phyloP scores from a whole-genome alignment of 345 rosid species.

The Toxicodendron radicans region DNA sequence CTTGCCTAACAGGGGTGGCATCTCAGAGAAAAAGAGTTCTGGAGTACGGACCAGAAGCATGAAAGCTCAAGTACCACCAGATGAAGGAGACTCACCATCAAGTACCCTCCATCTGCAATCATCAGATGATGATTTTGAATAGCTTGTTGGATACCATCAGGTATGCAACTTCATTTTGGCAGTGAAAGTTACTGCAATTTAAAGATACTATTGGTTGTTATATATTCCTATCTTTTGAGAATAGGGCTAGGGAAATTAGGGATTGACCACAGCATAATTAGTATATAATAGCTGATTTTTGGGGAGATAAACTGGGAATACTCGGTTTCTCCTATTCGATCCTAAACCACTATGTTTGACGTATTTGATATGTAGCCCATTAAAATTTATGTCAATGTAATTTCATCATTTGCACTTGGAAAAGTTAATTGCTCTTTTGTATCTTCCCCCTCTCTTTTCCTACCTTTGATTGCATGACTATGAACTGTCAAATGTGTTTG shows the following conservation, averaged over 20 bases:
- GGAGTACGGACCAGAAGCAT: not conserved
- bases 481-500: not conserved
- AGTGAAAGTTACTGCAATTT: not conserved
- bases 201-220: not conserved
- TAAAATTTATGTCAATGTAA: not conserved
- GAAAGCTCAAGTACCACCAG: not conserved
- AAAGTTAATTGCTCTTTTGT: not conserved
- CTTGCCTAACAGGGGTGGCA: not conserved
- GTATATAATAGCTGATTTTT: not conserved
- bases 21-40: not conserved
- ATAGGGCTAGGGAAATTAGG: not conserved
- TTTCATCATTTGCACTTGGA: not conserved
- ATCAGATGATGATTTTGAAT: conserved; percentile 27
- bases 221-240: not conserved
- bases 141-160: not conserved
- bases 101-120: conserved; percentile 28
- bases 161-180: not conserved
- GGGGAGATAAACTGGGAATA: not conserved
- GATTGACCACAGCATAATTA: not conserved
- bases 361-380: not conserved
- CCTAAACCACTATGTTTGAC: not conserved
- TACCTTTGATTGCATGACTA: not conserved
- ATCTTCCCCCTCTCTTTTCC: not conserved
- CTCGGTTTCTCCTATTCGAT: not conserved
- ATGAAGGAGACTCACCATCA: conserved; percentile 21